Evolutionary conservation across 2,329 filamentous ascomycete genomes (phyloP).

Genomic region (Gnomoniopsis smithogilvyi): DNA sequence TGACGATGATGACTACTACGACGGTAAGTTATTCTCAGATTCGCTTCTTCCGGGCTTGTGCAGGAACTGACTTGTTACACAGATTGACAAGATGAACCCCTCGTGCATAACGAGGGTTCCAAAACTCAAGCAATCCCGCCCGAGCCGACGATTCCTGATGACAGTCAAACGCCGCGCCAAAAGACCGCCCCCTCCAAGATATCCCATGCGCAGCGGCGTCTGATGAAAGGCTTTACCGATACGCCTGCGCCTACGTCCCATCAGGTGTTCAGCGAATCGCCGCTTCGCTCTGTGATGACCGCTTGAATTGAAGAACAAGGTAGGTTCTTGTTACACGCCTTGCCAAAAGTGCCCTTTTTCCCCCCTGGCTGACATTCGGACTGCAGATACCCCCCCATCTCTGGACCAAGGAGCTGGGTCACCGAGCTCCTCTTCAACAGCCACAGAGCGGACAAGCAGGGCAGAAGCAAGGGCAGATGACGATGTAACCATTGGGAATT

Average conservation of each 20-base stretch:
- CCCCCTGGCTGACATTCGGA: background rate
- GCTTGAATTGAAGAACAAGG: conserved; percentile 41
- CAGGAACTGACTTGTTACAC: conserved; percentile 2
- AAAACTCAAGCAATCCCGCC: conserved; percentile 57
- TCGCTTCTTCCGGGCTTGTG: background rate
- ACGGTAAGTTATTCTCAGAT: conserved; percentile 40
- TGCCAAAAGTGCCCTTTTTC: background rate
- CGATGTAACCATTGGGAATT: background rate
- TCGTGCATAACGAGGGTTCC: conserved; percentile 81
- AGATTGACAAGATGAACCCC: conserved; percentile 90
- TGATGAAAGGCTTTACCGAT: conserved; percentile 43
- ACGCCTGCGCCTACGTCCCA: conserved; percentile 42
- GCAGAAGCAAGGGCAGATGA: conserved; percentile 7
- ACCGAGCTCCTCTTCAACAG: conserved; percentile 5
- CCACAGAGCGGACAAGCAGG: conserved; percentile 15
- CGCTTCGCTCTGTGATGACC: conserved; percentile 67
- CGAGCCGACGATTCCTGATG: conserved; percentile 25
- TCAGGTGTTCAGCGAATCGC: conserved; percentile 60
- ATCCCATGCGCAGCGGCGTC: conserved; percentile 40
- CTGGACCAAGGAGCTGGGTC: conserved; percentile 10
- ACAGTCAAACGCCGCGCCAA: conserved; percentile 41
- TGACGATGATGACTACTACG: conserved; percentile 91
- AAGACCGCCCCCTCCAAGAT: conserved; percentile 31
- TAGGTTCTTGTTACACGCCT: background rate
- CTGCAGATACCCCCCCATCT: conserved; percentile 11